Percentiles rank a stretch among this genome's conserved stretches.
Conservation (phyloP, 2,329 filamentous ascomycete species). For the Kalaharituber pfeilii region DNA sequence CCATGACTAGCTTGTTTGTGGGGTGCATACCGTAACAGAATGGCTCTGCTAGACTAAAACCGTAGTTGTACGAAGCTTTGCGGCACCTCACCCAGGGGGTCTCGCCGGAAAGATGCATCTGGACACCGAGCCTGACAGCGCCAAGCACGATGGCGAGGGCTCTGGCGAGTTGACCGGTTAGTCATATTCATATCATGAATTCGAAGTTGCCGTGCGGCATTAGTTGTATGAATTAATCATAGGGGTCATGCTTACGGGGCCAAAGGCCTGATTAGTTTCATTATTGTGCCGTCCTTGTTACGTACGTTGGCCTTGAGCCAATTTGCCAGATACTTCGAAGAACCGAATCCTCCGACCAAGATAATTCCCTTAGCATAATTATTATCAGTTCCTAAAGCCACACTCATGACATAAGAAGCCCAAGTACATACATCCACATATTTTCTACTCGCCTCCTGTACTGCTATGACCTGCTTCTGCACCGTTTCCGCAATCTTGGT, state of each 20-base stretch:
- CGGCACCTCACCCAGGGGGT: not conserved
- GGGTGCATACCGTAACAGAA: not conserved
- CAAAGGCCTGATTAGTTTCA: not conserved
- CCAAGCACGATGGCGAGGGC: not conserved
- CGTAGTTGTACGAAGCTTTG: not conserved
- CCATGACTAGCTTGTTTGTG: not conserved
- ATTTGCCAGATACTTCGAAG: constrained; percentile 58
- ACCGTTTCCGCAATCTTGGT: constrained; percentile 40
- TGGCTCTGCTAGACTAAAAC: not conserved
- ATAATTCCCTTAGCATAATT: constrained; percentile 45
- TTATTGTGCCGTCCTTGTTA: not conserved
- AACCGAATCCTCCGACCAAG: constrained; percentile 64
- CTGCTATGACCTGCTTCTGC: constrained; percentile 43
- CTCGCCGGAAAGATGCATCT: not conserved
- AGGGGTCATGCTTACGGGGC: not conserved
- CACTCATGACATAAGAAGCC: not conserved
- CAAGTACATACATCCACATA: constrained; percentile 1
- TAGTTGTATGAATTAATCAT: not conserved
- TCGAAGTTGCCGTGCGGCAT: not conserved
- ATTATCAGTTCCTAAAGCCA: constrained; percentile 8
- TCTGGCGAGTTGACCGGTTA: not conserved
- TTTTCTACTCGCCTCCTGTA: constrained; percentile 34
- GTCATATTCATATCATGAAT: not conserved
- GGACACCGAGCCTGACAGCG: not conserved
- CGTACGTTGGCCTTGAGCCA: not conserved